Evolutionary conservation across 441 rosid genomes (phyloP), one percentile per base, ranked within the genome.

Genomic region (Omphalea diandra): DNA sequence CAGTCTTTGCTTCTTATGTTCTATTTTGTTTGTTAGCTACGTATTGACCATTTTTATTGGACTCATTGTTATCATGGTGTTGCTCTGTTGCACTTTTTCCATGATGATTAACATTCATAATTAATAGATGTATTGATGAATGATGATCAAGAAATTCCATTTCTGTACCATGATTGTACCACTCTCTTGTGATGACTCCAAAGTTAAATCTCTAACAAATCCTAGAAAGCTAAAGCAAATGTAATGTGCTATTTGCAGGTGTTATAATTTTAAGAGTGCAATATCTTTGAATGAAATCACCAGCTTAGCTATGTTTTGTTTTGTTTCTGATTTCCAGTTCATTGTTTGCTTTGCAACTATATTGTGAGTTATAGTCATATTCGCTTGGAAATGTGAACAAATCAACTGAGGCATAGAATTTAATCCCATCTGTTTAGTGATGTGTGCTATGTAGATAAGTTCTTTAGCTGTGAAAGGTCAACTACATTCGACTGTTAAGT

Each of bases 1-100:
- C 55, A 35, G 33, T 67, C 71, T 63, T 29, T n/a, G n/a, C n/a
- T n/a, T 41, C 56, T 65, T 9, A 1, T 50, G 31, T 59, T 53
- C 26, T 32, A n/a, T n/a, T n/a, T n/a, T 22, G 18, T 47, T 10
- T 60, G 32, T 18, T 65, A 27, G 29, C 60, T 10, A 10, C 49
- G n/a, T 46, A n/a, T 24, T 24, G 57, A 27, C 56, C 17, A 52
- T 44, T 17, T 26, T 4, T 49, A 46, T 58, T 41, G 6, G 26
- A 32, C 3, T 47, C 14, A 5, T 27, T 29, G 3, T 47, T 27
- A 27, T 36, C 4, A n/a, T 52, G 36, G 27, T 69, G 59, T 43
- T 44, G 24, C 31, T 60, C 49, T 43, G 47, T 33, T 35, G 15
- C n/a, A n/a, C 52, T 47, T 49, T 60, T 64, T 35, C 57, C 29